Evolutionary conservation across 805 yeast genomes (phyloP), one percentile per base, ranked within the genome.

Genomic region (Candida coleopterorum): DNA sequence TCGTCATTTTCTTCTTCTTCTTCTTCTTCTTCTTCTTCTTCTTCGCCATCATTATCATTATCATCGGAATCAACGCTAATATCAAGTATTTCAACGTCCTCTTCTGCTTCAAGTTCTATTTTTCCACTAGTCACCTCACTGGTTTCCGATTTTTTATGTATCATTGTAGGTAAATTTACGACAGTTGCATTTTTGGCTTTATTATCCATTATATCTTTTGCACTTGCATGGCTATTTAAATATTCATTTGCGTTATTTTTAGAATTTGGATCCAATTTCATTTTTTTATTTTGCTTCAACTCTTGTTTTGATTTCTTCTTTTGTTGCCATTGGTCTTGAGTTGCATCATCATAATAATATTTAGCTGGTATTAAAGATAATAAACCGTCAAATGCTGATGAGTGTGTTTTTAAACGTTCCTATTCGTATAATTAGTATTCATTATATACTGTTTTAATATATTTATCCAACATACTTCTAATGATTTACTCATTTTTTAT

Each of bases 361-460:
- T 88, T 87, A 3, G 97, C 95, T 3, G 97, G 97, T 40, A 90
- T 89, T 58, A 90, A 67, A 15, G 96, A 86, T 41, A 90, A 68
- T 35, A 90, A 67, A 17, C 97, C 95, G 55, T 85, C 86, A 57
- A 90, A 90, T 4, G 96, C 87, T 35, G 77, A 67, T 10, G 93
- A 79, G 53, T 83, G 88, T 22, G 77, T 77, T 60, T 83, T 79
- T 48, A 85, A 72, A 46, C 95, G 78, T 54, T 85, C 93, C 80
- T 79, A 40, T n/a, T n/a, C n/a, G n/a, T n/a, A n/a, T n/a, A n/a
- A n/a, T n/a, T n/a, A n/a, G n/a, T n/a, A n/a, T n/a, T n/a, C n/a
- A n/a, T n/a, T n/a, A n/a, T n/a, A n/a, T n/a, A n/a, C n/a, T n/a
- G n/a, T n/a, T n/a, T n/a, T n/a, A n/a, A n/a, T n/a, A n/a, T n/a